Base-by-base conservation (phyloP, 2,329 filamentous ascomycete species). In the Diaporthe ampelina region DNA sequence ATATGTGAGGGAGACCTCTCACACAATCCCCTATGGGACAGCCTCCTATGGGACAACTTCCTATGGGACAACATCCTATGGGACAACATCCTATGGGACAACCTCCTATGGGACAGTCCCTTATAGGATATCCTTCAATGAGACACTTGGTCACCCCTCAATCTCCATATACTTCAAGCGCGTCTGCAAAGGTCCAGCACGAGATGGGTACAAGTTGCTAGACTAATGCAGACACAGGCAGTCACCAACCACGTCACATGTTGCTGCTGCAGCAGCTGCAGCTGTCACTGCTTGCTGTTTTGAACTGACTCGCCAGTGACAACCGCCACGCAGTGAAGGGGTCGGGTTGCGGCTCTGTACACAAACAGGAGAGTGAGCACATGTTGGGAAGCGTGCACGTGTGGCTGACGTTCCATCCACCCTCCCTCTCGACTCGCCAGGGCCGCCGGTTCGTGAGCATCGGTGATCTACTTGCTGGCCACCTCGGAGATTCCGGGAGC, bases 391-490 rank as follows among this genome's bases (percentile, higher is more conserved):
- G 37, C 54, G n/a, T 11, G 13, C 72, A 50, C 45, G 45, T 71
- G 56, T 54, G 56, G 72, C 67, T 45, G 56, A 65, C 56, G 57
- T 43, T 45, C 29, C 67, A 63, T 63, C 24, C 58, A 37, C 37
- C 67, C 43, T 61, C 65, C 43, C 50, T 61, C 43, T 70, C 56
- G 65, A 56, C 65, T 56, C 43, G 63, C 26, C 63, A 61, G 45
- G 72, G 19, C 54, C 48, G 40, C 57, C 45, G 37, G 50, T 50
- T 56, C 45, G 72, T 63, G 45, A 50, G 35, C 24, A 52, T 24
- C 32, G 63, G 48, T 54, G 48, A 54, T 68, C 63, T 54, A 13
- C 63, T 29, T n/a, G 48, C 9, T 17, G n/a, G 43, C 17, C 43
- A 29, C 15, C 32, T 45, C 56, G 45, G 72, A 61, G 32, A 70